Evolutionary conservation across 371 early-diverging fungal species (phyloP).

Genomic region (Apophysomyces variabilis): DNA sequence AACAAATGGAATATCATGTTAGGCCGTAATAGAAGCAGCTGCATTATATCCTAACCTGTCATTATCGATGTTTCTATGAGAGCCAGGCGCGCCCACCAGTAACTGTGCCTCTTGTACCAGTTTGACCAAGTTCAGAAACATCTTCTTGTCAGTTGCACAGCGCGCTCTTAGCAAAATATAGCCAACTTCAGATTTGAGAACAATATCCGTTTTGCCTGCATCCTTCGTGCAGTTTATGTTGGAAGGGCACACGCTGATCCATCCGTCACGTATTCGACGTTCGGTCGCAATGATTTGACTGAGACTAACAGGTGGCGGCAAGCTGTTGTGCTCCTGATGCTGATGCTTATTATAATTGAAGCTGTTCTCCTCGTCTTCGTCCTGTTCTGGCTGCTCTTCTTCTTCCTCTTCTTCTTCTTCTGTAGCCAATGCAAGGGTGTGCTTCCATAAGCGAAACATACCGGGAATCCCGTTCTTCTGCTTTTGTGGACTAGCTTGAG

Average conservation of each 20-base stretch:
- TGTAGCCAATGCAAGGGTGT: conserved; percentile 16
- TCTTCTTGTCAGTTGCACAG: conserved; percentile 23
- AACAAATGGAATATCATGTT: too few species aligned
- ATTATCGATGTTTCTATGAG: too few species aligned
- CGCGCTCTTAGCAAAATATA: conserved; percentile 17
- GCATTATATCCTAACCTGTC: too few species aligned
- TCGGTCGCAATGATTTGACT: background rate
- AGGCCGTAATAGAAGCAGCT: too few species aligned
- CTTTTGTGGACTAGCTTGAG: background rate
- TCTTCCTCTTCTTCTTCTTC: background rate
- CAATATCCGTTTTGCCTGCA: conserved; percentile 12
- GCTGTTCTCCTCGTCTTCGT: background rate
- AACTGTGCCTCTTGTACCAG: background rate
- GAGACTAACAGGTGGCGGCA: background rate
- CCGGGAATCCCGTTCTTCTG: conserved; percentile 15
- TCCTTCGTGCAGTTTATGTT: conserved; percentile 12
- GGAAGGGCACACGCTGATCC: conserved; percentile 31
- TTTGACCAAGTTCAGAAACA: conserved; percentile 29
- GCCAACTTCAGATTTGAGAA: conserved; percentile 14
- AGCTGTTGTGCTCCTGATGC: background rate
- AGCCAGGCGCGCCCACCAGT: too few species aligned
- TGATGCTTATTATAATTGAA: background rate
- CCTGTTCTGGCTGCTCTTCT: background rate
- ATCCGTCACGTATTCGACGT: conserved; percentile 1
- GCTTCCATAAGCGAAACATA: conserved; percentile 29